Percentiles rank a stretch among this genome's conserved stretches.
phyloP scores from a whole-genome alignment of 2,329 filamentous ascomycete species.

The Colletotrichum sp. region DNA sequence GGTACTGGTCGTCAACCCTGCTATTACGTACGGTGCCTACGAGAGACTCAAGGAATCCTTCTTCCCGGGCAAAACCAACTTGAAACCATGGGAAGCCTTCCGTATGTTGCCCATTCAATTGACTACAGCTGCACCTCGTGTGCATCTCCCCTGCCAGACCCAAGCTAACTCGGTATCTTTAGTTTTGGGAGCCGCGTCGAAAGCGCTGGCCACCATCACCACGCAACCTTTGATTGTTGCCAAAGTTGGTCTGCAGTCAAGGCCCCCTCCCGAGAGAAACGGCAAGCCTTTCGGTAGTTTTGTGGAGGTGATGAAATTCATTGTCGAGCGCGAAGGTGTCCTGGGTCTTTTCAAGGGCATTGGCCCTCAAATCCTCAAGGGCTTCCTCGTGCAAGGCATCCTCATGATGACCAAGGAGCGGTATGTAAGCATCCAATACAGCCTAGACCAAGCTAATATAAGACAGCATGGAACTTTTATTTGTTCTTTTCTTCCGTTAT shows the following conservation, averaged over 20 bases:
- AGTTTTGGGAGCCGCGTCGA: slow-evolving; percentile 94
- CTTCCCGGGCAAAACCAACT: slow-evolving; percentile 76
- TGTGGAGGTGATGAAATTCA: slow-evolving; percentile 92
- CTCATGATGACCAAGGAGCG: slow-evolving; percentile 99
- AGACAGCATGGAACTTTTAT: slow-evolving; percentile 81
- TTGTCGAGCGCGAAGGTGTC: slow-evolving; percentile 84
- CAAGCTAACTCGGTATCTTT: not conserved
- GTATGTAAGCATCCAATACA: slow-evolving; percentile 48
- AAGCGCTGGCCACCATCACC: slow-evolving; percentile 86
- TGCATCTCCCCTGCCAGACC: not conserved
- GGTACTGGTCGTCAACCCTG: slow-evolving; percentile 93
- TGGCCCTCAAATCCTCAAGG: slow-evolving; percentile 90
- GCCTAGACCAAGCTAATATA: not conserved
- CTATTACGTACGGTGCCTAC: slow-evolving; percentile 97
- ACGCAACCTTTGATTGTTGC: slow-evolving; percentile 97
- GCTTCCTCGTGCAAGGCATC: slow-evolving; percentile 90
- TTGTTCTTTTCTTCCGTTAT: slow-evolving; percentile 86
- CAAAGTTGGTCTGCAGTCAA: slow-evolving; percentile 95
- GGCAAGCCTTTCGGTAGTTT: slow-evolving; percentile 96
- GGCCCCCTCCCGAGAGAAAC: slow-evolving; percentile 80
- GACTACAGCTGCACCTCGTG: not conserved
- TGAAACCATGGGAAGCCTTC: slow-evolving; percentile 90
- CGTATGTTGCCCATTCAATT: slow-evolving; percentile 61
- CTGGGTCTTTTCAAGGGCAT: slow-evolving; percentile 96
- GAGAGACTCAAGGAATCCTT: slow-evolving; percentile 81